Conservation (phyloP, 805 yeast genomes). For the Kluyveromyces lactis region DNA sequence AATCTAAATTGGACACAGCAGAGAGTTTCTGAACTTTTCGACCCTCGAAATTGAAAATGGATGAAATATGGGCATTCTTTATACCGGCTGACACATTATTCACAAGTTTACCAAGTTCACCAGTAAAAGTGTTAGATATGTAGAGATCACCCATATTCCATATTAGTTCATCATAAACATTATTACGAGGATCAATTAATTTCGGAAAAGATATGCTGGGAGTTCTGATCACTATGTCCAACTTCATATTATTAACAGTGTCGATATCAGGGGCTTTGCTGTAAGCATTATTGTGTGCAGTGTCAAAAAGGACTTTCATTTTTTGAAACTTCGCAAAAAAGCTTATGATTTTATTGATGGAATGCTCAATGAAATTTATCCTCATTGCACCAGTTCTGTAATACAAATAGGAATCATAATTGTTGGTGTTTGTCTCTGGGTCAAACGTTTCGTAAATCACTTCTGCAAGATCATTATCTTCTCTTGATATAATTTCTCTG, state of each 20-base stretch:
- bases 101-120: slow-evolving; percentile 26
- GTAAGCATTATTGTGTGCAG: slow-evolving; percentile 81
- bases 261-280: slow-evolving; percentile 65
- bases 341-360: slow-evolving; percentile 57
- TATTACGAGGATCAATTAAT: slow-evolving; percentile 33
- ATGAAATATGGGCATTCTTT: slow-evolving; percentile 58
- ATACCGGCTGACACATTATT: slow-evolving; percentile 64
- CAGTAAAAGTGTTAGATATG: slow-evolving; percentile 51
- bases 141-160: slow-evolving; percentile 78
- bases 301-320: slow-evolving; percentile 86
- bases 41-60: slow-evolving; percentile 45
- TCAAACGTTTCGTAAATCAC: slow-evolving; percentile 78
- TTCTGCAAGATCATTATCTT: slow-evolving; percentile 70
- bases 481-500: slow-evolving; percentile 65
- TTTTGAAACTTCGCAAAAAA: slow-evolving; percentile 67
- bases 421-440: slow-evolving; percentile 36
- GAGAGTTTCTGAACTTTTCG: slow-evolving; percentile 45
- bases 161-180: slow-evolving; percentile 51
- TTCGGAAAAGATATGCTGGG: slow-evolving; percentile 81
- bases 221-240: slow-evolving; percentile 66
- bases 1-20: slow-evolving; percentile 57
- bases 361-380: slow-evolving; percentile 73
- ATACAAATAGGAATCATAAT: slow-evolving; percentile 33
- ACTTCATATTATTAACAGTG: slow-evolving; percentile 45
- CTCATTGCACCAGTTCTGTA: slow-evolving; percentile 63